Evolutionary conservation across 768 basidiomycete species (phyloP).

Genomic region (Neoboletus subvelutipes): DNA sequence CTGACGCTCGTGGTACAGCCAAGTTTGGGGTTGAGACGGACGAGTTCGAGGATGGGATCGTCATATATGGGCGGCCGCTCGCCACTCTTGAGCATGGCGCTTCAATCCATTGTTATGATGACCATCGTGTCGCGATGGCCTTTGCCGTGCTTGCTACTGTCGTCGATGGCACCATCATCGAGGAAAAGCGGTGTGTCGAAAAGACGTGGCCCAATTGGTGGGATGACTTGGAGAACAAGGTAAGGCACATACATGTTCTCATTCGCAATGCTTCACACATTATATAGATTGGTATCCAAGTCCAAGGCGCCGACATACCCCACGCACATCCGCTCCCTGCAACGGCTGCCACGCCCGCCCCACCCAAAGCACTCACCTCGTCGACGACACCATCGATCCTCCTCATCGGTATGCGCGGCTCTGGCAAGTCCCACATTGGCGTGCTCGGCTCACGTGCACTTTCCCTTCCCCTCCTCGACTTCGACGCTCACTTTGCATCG

Average conservation of each 20-base stretch:
- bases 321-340: slow-evolving; percentile 32
- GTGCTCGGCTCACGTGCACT: slow-evolving; percentile 71
- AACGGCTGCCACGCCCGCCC: slow-evolving; percentile 42
- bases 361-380: slow-evolving; percentile 14
- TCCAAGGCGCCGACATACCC: slow-evolving; percentile 80
- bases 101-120: slow-evolving; percentile 94
- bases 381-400: slow-evolving; percentile 59
- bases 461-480: slow-evolving; percentile 77
- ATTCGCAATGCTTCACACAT: background rate
- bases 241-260: slow-evolving; percentile 28
- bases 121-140: slow-evolving; percentile 98
- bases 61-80: slow-evolving; percentile 78
- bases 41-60: slow-evolving; percentile 91
- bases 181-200: slow-evolving; percentile 97
- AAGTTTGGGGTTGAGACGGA: slow-evolving; percentile 94
- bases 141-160: slow-evolving; percentile 86
- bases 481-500: slow-evolving; percentile 74
- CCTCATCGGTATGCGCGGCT: slow-evolving; percentile 94
- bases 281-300: slow-evolving; percentile 79
- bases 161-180: slow-evolving; percentile 72
- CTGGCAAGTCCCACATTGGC: slow-evolving; percentile 91
- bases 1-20: slow-evolving; percentile 42
- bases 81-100: slow-evolving; percentile 61
- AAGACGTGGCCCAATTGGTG: slow-evolving; percentile 99
- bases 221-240: slow-evolving; percentile 97